Evolutionary conservation across 2,329 filamentous ascomycete genomes (phyloP).

Genomic region (Cladobotryum mycophilum): DNA sequence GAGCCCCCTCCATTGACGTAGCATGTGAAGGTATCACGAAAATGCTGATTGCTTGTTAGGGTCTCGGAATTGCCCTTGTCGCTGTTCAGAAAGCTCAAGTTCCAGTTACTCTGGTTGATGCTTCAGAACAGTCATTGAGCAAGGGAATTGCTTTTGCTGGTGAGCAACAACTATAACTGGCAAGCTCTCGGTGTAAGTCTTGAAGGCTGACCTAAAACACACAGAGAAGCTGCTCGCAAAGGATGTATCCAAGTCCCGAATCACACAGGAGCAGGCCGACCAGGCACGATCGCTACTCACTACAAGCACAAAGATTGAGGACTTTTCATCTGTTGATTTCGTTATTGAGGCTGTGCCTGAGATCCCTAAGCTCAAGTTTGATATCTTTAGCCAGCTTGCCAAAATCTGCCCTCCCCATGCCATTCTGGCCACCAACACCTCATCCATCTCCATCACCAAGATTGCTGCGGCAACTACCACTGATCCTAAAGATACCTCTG

Average conservation of each 20-base stretch:
- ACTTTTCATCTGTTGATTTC: slow-evolving; percentile 81
- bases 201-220: too few relatives aligned
- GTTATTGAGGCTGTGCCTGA: slow-evolving; percentile 97
- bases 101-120: slow-evolving; percentile 81
- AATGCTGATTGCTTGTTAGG: slow-evolving; percentile 46
- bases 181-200: neutral
- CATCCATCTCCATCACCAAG: slow-evolving; percentile 94
- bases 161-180: slow-evolving; percentile 31
- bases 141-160: slow-evolving; percentile 88
- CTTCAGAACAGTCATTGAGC: slow-evolving; percentile 73
- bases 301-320: slow-evolving; percentile 66
- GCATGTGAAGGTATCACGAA: slow-evolving; percentile 6
- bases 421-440: slow-evolving; percentile 94
- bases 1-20: slow-evolving; percentile 22
- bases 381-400: slow-evolving; percentile 79
- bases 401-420: slow-evolving; percentile 76
- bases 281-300: slow-evolving; percentile 63
- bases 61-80: slow-evolving; percentile 90
- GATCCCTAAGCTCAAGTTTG: slow-evolving; percentile 78
- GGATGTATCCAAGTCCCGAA: slow-evolving; percentile 79
- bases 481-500: slow-evolving; percentile 72
- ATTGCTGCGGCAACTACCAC: slow-evolving; percentile 82
- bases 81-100: slow-evolving; percentile 79
- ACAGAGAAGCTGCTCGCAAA: slow-evolving; percentile 87
- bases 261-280: slow-evolving; percentile 76